These are phyloP conservation scores for Acorus calamus DNA, from an alignment of 106 monocot genomes.

Conservation along the genomic window DNA sequence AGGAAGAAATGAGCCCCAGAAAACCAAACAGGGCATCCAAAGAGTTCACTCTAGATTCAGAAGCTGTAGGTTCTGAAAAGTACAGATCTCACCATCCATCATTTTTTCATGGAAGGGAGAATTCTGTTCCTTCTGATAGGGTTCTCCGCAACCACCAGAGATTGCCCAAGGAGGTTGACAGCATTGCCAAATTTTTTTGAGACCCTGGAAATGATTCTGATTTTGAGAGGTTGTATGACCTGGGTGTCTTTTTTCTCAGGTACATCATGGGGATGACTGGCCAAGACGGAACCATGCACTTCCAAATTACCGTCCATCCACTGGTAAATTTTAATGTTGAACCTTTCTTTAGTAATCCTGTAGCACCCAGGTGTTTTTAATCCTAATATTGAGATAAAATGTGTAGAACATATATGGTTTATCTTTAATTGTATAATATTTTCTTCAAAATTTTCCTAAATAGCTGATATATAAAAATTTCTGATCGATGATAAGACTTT, in stretches of 20 bases:
- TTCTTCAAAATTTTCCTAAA: too few species aligned
- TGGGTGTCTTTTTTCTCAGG: conserved; percentile 21
- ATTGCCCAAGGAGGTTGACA: conserved; percentile 44
- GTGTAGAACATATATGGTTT: too few species aligned
- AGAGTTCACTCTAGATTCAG: conserved; percentile 53
- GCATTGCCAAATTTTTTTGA: neutral
- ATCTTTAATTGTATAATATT: too few species aligned
- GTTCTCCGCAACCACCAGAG: conserved; percentile 41
- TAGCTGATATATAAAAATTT: too few species aligned
- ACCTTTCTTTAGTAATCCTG: too few species aligned
- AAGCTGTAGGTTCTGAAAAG: conserved; percentile 39
- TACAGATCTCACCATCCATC: conserved; percentile 36
- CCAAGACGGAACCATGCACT: conserved; percentile 26
- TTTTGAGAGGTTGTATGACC: neutral
- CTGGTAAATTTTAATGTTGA: conserved; percentile 30
- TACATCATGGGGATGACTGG: conserved; percentile 36
- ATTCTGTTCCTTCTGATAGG: conserved; percentile 41
- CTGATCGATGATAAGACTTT: too few species aligned
- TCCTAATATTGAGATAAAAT: too few species aligned
- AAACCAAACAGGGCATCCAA: conserved; percentile 34
- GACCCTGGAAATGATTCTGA: too few species aligned
- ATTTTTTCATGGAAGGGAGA: conserved; percentile 41
- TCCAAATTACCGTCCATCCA: conserved; percentile 30
- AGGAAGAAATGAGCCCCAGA: conserved; percentile 61
- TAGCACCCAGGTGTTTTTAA: too few species aligned